Percentiles rank a stretch among this genome's conserved stretches.
phyloP scores from a whole-genome alignment of 352 stramenopile species.

The Phytophthora idaei region DNA sequence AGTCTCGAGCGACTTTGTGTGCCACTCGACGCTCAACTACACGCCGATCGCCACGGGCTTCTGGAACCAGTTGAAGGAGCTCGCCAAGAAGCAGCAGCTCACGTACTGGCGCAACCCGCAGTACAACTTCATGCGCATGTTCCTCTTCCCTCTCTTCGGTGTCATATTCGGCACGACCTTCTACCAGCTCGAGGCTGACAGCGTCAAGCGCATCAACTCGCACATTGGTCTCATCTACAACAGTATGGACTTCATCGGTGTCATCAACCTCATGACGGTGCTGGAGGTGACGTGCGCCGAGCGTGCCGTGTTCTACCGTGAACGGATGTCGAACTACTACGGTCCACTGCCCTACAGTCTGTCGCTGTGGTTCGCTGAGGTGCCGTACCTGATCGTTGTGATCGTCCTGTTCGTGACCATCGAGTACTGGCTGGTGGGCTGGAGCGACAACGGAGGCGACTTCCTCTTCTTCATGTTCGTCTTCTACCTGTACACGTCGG shows the following conservation, averaged over 20 bases:
- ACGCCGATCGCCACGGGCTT: constrained; percentile 47
- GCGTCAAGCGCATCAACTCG: constrained; percentile 51
- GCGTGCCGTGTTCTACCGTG: constrained; percentile 65
- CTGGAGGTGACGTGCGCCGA: constrained; percentile 60
- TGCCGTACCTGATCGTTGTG: constrained; percentile 60
- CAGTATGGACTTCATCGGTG: constrained; percentile 70
- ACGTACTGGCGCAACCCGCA: constrained; percentile 62
- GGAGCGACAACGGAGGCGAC: constrained; percentile 32
- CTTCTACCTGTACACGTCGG: constrained; percentile 50
- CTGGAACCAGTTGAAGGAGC: constrained; percentile 42
- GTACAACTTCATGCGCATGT: constrained; percentile 62
- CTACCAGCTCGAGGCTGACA: constrained; percentile 46
- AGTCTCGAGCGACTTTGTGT: constrained; percentile 49
- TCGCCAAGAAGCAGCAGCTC: constrained; percentile 43
- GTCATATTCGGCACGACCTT: constrained; percentile 66
- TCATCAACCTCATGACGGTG: constrained; percentile 66
- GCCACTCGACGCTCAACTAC: constrained; percentile 57
- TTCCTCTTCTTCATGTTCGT: constrained; percentile 40
- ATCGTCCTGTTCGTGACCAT: constrained; percentile 49
- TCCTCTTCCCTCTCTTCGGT: constrained; percentile 54
- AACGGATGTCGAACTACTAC: constrained; percentile 79
- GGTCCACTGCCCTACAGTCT: constrained; percentile 62
- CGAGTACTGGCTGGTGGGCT: constrained; percentile 68
- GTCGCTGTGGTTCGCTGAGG: constrained; percentile 62
- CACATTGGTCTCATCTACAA: constrained; percentile 71